Percentiles rank a stretch among this genome's conserved stretches.
These are phyloP conservation scores for Leishmania turanica DNA, from an alignment of 208 protist species.

Conservation along the genomic window DNA sequence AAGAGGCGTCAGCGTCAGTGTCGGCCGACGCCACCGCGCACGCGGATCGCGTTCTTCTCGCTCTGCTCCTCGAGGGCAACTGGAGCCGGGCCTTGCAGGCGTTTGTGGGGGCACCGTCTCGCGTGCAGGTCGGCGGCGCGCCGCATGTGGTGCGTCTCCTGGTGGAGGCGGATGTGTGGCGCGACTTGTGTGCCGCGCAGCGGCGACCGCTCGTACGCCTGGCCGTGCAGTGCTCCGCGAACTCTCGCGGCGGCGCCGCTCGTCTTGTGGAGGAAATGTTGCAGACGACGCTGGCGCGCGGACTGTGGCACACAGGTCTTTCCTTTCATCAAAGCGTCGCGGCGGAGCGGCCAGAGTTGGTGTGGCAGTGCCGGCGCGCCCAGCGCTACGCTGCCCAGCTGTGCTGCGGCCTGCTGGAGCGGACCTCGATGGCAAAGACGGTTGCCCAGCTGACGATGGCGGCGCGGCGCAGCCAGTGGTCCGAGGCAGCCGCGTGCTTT, in stretches of 20 bases:
- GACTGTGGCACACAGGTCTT: slow-evolving; percentile 66
- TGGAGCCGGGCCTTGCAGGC: slow-evolving; percentile 51
- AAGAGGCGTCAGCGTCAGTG: neutral
- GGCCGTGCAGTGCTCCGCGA: slow-evolving; percentile 41
- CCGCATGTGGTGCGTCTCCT: slow-evolving; percentile 63
- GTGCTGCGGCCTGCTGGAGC: slow-evolving; percentile 48
- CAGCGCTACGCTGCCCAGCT: slow-evolving; percentile 50
- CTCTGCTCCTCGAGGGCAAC: slow-evolving; percentile 50
- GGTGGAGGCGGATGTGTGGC: slow-evolving; percentile 58
- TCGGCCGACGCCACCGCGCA: neutral
- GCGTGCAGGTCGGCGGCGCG: slow-evolving; percentile 49
- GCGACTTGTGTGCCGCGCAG: slow-evolving; percentile 29
- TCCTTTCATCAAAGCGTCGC: slow-evolving; percentile 58
- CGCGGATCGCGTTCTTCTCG: slow-evolving; percentile 40
- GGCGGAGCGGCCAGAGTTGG: slow-evolving; percentile 51
- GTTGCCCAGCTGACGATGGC: slow-evolving; percentile 45
- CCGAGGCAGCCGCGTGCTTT: slow-evolving; percentile 47
- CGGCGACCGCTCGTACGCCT: slow-evolving; percentile 47
- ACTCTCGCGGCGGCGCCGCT: slow-evolving; percentile 11
- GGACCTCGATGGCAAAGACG: slow-evolving; percentile 41
- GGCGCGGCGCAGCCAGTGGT: slow-evolving; percentile 50
- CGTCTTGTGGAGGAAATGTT: slow-evolving; percentile 55
- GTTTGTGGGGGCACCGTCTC: slow-evolving; percentile 32
- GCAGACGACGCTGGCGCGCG: slow-evolving; percentile 38
- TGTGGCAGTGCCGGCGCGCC: slow-evolving; percentile 40